Percentiles rank a stretch among this genome's conserved stretches.
Conservation (phyloP, 2,329 filamentous ascomycete genomes). For the Ophioceras dolichostomum region DNA sequence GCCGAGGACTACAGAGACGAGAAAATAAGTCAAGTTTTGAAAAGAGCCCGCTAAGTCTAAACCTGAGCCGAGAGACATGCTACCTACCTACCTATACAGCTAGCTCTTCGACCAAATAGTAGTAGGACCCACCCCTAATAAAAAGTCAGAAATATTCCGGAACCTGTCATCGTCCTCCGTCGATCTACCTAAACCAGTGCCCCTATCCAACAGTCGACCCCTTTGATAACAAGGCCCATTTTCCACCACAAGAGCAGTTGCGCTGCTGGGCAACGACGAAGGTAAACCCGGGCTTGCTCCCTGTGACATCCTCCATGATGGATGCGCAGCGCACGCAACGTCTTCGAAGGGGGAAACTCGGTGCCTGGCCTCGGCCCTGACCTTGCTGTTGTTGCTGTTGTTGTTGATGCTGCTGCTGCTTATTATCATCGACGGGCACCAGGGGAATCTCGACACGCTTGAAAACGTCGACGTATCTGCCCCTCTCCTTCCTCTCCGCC, state of each 20-base stretch:
- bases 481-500: slow-evolving; percentile 19
- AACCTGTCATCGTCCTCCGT: too few species aligned
- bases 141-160: too few species aligned
- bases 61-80: too few species aligned
- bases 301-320: slow-evolving; percentile 50
- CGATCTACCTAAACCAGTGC: too few species aligned
- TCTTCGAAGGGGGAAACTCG: slow-evolving; percentile 20
- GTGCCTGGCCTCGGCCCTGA: slow-evolving; percentile 10
- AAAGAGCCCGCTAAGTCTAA: too few species aligned
- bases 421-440: background rate
- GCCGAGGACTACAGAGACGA: too few species aligned
- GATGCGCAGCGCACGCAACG: slow-evolving; percentile 48
- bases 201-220: slow-evolving; percentile 6
- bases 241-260: slow-evolving; percentile 41
- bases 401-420: slow-evolving; percentile 2
- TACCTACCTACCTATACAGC: too few species aligned
- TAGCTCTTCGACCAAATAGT: too few species aligned
- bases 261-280: slow-evolving; percentile 43
- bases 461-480: slow-evolving; percentile 41
- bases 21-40: too few species aligned
- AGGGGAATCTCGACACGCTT: slow-evolving; percentile 38
- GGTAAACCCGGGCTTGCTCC: slow-evolving; percentile 32
- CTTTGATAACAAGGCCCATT: slow-evolving; percentile 31
- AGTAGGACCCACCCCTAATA: too few species aligned
- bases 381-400: slow-evolving; percentile 25